phyloP scores from a whole-genome alignment of 768 basidiomycete species.

The Boletus coccyginus region DNA sequence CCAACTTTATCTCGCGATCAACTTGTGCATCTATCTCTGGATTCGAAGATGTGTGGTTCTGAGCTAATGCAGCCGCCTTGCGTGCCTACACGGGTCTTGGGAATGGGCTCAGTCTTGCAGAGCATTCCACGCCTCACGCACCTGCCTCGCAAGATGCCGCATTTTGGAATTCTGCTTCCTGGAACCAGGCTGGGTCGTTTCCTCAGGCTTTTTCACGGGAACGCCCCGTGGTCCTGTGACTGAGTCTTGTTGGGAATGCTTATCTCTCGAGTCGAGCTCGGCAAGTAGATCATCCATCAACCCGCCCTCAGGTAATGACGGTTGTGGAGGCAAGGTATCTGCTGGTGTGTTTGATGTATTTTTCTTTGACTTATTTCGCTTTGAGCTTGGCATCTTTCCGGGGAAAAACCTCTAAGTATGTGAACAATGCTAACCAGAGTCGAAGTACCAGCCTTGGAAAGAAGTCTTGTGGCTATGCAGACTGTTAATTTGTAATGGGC shows the following conservation, averaged over 20 bases:
- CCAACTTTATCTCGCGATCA: slow-evolving; percentile 63
- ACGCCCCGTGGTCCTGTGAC: slow-evolving; percentile 42
- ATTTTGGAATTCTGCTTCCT: slow-evolving; percentile 56
- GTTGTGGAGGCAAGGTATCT: slow-evolving; percentile 20
- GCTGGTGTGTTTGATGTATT: slow-evolving; percentile 27
- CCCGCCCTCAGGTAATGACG: slow-evolving; percentile 43
- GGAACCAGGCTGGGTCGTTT: slow-evolving; percentile 19
- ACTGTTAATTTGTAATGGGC: too few species aligned
- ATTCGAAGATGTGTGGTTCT: slow-evolving; percentile 50
- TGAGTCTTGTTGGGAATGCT: slow-evolving; percentile 47
- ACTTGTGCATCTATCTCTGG: slow-evolving; percentile 57
- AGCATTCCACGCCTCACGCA: slow-evolving; percentile 27
- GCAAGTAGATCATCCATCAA: slow-evolving; percentile 75
- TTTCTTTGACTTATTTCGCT: slow-evolving; percentile 58
- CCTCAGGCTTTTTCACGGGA: slow-evolving; percentile 26
- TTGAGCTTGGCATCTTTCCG: slow-evolving; percentile 32
- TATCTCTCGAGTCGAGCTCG: slow-evolving; percentile 67
- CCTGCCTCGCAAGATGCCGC: slow-evolving; percentile 73
- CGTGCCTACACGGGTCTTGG: slow-evolving; percentile 48
- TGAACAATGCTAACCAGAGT: background rate
- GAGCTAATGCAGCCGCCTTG: slow-evolving; percentile 64
- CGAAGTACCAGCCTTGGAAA: background rate
- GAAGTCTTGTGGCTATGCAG: slow-evolving; percentile 16
- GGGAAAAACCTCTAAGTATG: too few species aligned
- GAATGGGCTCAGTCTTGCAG: background rate